phyloP scores from a whole-genome alignment of 805 yeast genomes.

The Babjeviella inositovora region DNA sequence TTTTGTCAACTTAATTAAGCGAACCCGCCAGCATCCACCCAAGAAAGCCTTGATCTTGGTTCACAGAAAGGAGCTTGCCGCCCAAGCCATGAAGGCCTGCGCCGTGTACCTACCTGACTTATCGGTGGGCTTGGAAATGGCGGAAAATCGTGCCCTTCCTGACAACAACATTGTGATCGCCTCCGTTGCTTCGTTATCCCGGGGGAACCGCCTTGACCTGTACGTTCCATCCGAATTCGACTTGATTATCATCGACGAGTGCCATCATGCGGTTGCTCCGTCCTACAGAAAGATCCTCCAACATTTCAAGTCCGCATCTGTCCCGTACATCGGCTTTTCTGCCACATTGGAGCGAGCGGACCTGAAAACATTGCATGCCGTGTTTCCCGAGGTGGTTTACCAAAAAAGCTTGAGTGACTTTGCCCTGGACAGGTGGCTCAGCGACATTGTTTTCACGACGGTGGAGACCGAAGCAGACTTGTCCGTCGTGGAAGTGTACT shows the following conservation, averaged over 20 bases:
- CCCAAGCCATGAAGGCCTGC: slow-evolving; percentile 47
- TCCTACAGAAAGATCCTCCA: slow-evolving; percentile 43
- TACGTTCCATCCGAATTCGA: slow-evolving; percentile 49
- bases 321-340: slow-evolving; percentile 71
- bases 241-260: slow-evolving; percentile 75
- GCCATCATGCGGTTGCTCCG: slow-evolving; percentile 76
- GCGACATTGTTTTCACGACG: slow-evolving; percentile 50
- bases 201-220: slow-evolving; percentile 23
- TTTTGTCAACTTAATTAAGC: slow-evolving; percentile 39
- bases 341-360: slow-evolving; percentile 82
- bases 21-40: slow-evolving; percentile 7
- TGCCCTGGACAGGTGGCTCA: slow-evolving; percentile 54
- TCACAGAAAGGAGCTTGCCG: slow-evolving; percentile 66
- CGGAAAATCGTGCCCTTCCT: slow-evolving; percentile 19
- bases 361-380: slow-evolving; percentile 33
- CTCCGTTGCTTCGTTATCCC: slow-evolving; percentile 50
- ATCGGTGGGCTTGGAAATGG: slow-evolving; percentile 61
- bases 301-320: slow-evolving; percentile 39
- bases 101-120: slow-evolving; percentile 27
- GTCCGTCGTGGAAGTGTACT: slow-evolving; percentile 8
- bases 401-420: slow-evolving; percentile 50
- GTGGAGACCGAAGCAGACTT: slow-evolving; percentile 33
- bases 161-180: slow-evolving; percentile 58
- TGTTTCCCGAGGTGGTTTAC: slow-evolving; percentile 61
- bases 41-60: slow-evolving; percentile 45